Evolutionary conservation across 1,284 basidiomycete genomes (phyloP).

Genomic region (Vanrija sp.): DNA sequence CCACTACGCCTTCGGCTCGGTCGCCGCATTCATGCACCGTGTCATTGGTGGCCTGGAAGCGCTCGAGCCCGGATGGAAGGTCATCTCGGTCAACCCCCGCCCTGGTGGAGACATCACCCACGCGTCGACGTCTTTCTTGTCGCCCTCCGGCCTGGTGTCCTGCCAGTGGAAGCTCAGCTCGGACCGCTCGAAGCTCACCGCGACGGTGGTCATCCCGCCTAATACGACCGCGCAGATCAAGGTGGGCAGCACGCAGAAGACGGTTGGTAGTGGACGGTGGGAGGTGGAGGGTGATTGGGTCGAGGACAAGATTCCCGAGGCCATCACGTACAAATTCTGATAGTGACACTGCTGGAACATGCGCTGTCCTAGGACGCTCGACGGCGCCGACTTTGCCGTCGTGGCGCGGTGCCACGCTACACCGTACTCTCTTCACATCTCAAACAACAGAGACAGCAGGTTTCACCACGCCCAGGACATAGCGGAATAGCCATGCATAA

Average conservation of each 20-base stretch:
- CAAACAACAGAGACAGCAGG: too few relatives aligned
- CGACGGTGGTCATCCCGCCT: constrained; percentile 27
- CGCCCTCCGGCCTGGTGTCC: constrained; percentile 24
- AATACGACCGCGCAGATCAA: constrained; percentile 25
- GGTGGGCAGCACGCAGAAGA: constrained; percentile 24
- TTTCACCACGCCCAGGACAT: too few relatives aligned
- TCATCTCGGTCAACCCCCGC: constrained; percentile 26
- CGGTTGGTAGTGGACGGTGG: constrained; percentile 8
- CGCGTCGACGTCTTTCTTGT: constrained; percentile 16
- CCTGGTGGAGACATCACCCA: constrained; percentile 40
- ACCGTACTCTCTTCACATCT: too few relatives aligned
- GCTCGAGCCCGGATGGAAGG: constrained; percentile 29
- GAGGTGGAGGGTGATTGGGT: too few relatives aligned
- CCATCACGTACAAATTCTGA: too few relatives aligned
- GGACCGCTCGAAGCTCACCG: constrained; percentile 14
- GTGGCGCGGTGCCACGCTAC: too few relatives aligned
- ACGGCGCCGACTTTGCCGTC: too few relatives aligned
- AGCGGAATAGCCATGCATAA: too few relatives aligned
- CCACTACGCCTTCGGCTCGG: constrained; percentile 44
- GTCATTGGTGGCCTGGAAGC: constrained; percentile 34
- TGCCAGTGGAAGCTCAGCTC: constrained; percentile 21
- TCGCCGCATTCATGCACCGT: constrained; percentile 37
- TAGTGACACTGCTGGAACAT: too few relatives aligned
- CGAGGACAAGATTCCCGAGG: too few relatives aligned
- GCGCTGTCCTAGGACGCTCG: too few relatives aligned